Conservation (phyloP, 352 stramenopile genomes). For the Poterioochromonas sp. region DNA sequence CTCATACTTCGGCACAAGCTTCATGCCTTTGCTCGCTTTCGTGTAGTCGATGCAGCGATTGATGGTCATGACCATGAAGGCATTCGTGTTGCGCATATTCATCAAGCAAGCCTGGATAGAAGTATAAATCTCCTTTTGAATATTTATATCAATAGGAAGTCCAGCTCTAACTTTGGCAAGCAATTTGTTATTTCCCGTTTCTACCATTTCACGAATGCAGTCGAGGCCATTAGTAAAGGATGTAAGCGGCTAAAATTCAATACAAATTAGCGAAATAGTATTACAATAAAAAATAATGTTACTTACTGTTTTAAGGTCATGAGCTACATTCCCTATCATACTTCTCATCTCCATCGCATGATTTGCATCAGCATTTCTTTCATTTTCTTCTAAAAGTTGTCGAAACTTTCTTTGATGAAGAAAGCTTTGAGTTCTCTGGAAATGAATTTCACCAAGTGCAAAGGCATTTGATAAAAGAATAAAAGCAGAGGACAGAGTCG, state of each 20-base stretch:
- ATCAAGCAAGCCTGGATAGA: too few relatives aligned
- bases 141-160: too few relatives aligned
- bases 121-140: too few relatives aligned
- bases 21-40: not conserved
- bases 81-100: not conserved
- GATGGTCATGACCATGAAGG: constrained; percentile 21
- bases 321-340: constrained; percentile 13
- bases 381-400: constrained; percentile 9
- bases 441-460: constrained; percentile 1
- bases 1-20: not conserved
- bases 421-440: constrained; percentile 10
- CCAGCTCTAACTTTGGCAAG: too few relatives aligned
- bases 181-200: too few relatives aligned
- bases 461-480: not conserved
- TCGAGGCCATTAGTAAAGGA: too few relatives aligned
- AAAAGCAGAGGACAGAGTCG: not conserved
- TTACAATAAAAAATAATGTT: too few relatives aligned
- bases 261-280: too few relatives aligned
- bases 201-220: too few relatives aligned
- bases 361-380: constrained; percentile 12
- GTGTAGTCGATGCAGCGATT: constrained; percentile 19
- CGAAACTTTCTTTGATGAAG: constrained; percentile 4
- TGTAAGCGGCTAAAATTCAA: too few relatives aligned
- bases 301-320: constrained; percentile 1
- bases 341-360: constrained; percentile 2